These are phyloP conservation scores for Epichloe scottii DNA, from an alignment of 2,329 filamentous ascomycete species.

Conservation along the genomic window DNA sequence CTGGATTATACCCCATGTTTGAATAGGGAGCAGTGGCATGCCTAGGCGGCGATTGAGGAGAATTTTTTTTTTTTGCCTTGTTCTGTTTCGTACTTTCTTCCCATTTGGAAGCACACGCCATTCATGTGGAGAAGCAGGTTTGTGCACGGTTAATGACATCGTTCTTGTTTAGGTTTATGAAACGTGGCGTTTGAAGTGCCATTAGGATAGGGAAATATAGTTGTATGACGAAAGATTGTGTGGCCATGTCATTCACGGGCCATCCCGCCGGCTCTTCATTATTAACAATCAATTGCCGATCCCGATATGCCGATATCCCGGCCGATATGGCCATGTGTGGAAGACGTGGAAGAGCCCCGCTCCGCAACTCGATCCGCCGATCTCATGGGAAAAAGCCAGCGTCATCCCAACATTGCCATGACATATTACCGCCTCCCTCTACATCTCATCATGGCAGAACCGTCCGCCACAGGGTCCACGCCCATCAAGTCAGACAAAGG, in stretches of 20 bases:
- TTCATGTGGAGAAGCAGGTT: background rate
- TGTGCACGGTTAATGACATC: background rate
- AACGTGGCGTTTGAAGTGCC: background rate
- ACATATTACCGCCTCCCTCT: too few relatives aligned
- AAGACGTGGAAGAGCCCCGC: background rate
- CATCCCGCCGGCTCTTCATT: background rate
- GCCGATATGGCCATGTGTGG: background rate
- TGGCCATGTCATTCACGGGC: background rate
- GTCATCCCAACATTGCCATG: background rate
- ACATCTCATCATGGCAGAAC: background rate
- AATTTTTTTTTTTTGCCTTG: background rate
- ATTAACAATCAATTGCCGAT: background rate
- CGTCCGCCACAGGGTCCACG: background rate
- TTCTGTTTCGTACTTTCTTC: background rate
- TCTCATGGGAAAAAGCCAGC: background rate
- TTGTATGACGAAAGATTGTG: background rate
- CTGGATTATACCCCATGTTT: constrained; percentile 10
- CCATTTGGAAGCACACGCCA: background rate
- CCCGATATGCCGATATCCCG: background rate
- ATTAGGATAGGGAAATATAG: background rate
- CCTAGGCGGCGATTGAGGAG: background rate
- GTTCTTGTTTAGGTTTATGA: background rate
- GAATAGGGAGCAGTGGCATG: background rate
- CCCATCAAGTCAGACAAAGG: constrained; percentile 3
- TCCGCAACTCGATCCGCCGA: background rate